phyloP scores from a whole-genome alignment of 345 rosid genomes.

The Moricandia arvensis region DNA sequence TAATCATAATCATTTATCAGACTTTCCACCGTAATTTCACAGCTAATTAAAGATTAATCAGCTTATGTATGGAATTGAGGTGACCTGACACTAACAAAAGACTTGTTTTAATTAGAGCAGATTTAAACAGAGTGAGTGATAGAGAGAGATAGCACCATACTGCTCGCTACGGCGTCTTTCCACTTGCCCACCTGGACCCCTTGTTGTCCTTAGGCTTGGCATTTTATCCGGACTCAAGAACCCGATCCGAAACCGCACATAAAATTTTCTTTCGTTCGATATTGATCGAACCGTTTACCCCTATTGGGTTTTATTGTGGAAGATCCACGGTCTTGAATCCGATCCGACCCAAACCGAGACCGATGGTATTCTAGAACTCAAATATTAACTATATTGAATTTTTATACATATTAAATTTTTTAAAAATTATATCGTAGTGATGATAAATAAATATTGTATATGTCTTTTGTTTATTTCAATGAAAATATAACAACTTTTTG shows the following conservation, averaged over 20 bases:
- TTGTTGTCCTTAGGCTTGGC: no score
- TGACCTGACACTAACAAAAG: background rate
- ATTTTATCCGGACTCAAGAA: no score
- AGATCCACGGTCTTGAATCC: no score
- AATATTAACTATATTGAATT: no score
- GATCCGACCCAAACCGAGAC: no score
- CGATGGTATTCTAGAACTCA: no score
- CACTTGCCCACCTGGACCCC: conserved; percentile 33
- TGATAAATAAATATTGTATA: background rate
- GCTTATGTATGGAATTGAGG: background rate
- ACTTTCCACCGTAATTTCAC: background rate
- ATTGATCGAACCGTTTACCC: no score
- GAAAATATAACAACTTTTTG: background rate
- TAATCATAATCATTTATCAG: background rate
- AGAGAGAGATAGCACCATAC: conserved; percentile 30
- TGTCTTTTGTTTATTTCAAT: no score
- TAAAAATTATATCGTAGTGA: background rate
- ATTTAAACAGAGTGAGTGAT: conserved; percentile 14
- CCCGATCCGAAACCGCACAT: no score
- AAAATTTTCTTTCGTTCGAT: no score
- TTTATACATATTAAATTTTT: no score
- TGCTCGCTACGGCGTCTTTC: conserved; percentile 15
- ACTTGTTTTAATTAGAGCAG: background rate
- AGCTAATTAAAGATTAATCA: conserved; percentile 7
- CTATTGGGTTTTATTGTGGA: no score